phyloP scores from a whole-genome alignment of 192 early-diverging fungal genomes.

The Backusella macrospora region DNA sequence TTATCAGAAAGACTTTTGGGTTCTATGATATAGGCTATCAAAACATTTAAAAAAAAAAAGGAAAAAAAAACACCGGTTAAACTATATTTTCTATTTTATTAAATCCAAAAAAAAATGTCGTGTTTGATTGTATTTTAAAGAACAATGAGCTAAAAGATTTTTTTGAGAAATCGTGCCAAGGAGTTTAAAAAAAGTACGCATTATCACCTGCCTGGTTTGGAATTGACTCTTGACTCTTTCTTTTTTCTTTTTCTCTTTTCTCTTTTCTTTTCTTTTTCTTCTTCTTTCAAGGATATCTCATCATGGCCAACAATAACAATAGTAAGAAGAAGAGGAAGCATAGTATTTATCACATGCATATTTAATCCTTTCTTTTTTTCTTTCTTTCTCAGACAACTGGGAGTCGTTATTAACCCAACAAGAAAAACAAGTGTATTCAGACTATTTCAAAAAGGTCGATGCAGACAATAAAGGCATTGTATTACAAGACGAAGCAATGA shows the following conservation, averaged over 20 bases:
- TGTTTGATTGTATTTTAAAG: neutral
- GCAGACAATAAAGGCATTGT: conserved; percentile 64
- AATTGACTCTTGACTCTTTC: neutral
- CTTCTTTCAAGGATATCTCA: neutral
- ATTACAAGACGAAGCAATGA: conserved; percentile 66
- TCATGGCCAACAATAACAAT: neutral
- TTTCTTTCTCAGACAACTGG: neutral
- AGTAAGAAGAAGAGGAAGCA: neutral
- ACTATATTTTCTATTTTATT: too few relatives aligned
- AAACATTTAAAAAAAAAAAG: too few relatives aligned
- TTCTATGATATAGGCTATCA: too few relatives aligned
- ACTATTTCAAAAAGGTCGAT: conserved; percentile 68
- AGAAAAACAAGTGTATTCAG: conserved; percentile 61
- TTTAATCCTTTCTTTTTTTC: too few relatives aligned
- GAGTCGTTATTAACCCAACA: conserved; percentile 27
- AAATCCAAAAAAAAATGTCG: neutral
- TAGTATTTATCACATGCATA: too few relatives aligned
- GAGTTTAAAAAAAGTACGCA: conserved; percentile 10
- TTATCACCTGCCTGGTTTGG: conserved; percentile 1
- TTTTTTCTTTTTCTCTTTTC: neutral
- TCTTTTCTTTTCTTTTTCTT: neutral
- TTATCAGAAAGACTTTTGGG: too few relatives aligned
- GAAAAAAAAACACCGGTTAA: too few relatives aligned
- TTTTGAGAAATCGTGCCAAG: neutral
- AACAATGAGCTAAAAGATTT: neutral